Base-by-base conservation (phyloP, 2,329 filamentous ascomycete genomes). In the Stachybotrys chlorohalonatus region DNA sequence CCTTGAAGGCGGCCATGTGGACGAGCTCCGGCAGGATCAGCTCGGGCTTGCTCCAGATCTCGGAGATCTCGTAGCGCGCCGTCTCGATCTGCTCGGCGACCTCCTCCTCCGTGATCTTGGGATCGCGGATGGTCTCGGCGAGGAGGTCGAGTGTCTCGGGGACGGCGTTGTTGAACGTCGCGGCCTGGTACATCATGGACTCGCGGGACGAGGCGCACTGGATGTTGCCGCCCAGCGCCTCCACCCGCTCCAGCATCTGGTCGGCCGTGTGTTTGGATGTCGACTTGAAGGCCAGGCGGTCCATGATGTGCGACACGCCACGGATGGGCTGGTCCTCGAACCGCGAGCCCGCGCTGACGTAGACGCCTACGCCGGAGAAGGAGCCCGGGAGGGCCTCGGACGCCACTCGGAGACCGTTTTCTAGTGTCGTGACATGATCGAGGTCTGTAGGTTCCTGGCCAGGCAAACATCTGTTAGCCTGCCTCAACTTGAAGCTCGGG, bases 31-130 rank as follows among this genome's bases (percentile, higher is more conserved):
- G 94, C 57, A 99, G 76, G 62, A 99, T 97, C 54, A 99, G 81
- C 66, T 97, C 93, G 0, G 94, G 92, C 78, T 95, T 97, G 63
- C 87, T 87, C 94, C 94, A 99, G 55, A 99, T 97, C 76, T 97
- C 94, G 30, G 85, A 84, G 69, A 99, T 94, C 74, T 99, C 94
- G 68, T 97, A 99, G 53, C 92, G 84, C 8, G 93, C 94, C 7
- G 93, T 97, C 67, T 89, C 84, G 24, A 99, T 77, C 73, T 99
- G 94, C 68, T 91, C 84, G 17, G 80, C 74, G 1, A 99, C 89
- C 72, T 99, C 94, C 17, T 89, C 84, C 31, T 95, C 87, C 8
- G 90, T 95, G 61, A 97, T 87, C 54, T 80, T 71, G 6, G 94
- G 90, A 61, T 95, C 83, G 56, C 90, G 87, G 58, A 99, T 95